Conservation (phyloP, 371 early-diverging fungal species). For the Apophysomyces ossiformis region DNA sequence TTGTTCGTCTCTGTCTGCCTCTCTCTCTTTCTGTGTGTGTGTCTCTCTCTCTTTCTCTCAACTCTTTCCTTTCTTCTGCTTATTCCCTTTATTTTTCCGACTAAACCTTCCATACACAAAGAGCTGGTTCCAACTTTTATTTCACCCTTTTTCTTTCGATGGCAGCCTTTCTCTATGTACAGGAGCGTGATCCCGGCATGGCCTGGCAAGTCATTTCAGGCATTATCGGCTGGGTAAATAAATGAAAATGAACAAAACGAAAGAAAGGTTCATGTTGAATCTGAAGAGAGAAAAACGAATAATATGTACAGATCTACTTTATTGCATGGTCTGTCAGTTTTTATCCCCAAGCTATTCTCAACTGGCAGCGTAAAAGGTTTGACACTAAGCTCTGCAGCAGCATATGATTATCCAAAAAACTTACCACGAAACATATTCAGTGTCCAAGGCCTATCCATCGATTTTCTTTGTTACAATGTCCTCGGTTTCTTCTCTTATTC, state of each 20-base stretch:
- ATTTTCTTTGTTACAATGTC: constrained; percentile 87
- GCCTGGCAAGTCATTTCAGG: constrained; percentile 35
- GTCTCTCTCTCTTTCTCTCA: constrained; percentile 2
- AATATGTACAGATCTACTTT: constrained; percentile 37
- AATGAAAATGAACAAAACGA: background rate
- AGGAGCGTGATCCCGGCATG: constrained; percentile 9
- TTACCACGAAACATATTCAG: constrained; percentile 21
- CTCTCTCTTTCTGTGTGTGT: background rate
- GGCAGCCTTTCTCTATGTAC: constrained; percentile 7
- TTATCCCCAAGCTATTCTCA: constrained; percentile 45
- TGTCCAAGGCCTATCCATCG: constrained; percentile 89
- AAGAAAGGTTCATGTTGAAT: too few species aligned
- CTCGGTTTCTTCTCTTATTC: constrained; percentile 89
- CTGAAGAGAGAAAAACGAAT: background rate
- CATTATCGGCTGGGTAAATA: constrained; percentile 48
- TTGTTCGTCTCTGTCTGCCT: background rate
- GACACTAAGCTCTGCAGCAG: background rate
- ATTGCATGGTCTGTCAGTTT: constrained; percentile 51
- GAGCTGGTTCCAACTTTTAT: constrained; percentile 7
- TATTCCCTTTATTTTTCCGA: background rate
- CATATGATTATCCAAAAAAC: background rate
- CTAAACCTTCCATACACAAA: background rate
- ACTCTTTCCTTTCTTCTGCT: background rate
- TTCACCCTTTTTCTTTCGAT: background rate
- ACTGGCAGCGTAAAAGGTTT: constrained; percentile 42